Evolutionary conservation across 2,329 filamentous ascomycete genomes (phyloP), one percentile per base, ranked within the genome.

Genomic region (Pseudocercospora vitis): DNA sequence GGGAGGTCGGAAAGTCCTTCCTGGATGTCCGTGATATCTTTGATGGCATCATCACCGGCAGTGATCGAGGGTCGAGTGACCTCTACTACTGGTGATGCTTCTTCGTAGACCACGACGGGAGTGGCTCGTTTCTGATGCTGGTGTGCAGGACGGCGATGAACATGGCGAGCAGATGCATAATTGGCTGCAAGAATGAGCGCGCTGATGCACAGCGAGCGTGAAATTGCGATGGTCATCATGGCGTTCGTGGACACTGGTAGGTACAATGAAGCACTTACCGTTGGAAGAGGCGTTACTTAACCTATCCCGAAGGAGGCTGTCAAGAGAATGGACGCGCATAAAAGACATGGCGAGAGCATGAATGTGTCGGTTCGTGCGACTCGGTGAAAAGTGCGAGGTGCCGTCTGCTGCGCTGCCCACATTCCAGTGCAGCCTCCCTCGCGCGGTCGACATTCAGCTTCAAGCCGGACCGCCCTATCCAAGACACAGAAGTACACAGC

Each of bases 1-100:
- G 60, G 60, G 3, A 63, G 29, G 24, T 61, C 53, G 1, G 46
- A 54, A 1, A 63, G 50, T 1, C 60, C 53, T 16, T 53, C 21
- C 21, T 59, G 55, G 4, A 63, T 61, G 11, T 56, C 47, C 16
- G 56, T 40, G 3, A 63, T 59, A 24, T 63, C 59, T 11, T 48
- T 48, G 18, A 61, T 58, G 2, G 59, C 55, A 18, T 46, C 55
- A 24, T 61, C 32, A 23, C 54, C 60, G 5, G 56, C 56, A 19
- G 58, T 54, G 4, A 52, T 42, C 1, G 57, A 56, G 0, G 55
- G 21, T 8, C 28, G 11, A 26, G 44, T 19, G 12, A 44, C 1
- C n/a, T 44, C 42, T 7, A 14, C 24, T 3, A 49, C 42, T 11
- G 44, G 24, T 2, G 53, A 19, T 5, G 48, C 33, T 9, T 23